Percentiles rank a stretch among this genome's conserved stretches.
phyloP scores from a whole-genome alignment of 169 alveolate genomes.

The Blepharisma undulans region DNA sequence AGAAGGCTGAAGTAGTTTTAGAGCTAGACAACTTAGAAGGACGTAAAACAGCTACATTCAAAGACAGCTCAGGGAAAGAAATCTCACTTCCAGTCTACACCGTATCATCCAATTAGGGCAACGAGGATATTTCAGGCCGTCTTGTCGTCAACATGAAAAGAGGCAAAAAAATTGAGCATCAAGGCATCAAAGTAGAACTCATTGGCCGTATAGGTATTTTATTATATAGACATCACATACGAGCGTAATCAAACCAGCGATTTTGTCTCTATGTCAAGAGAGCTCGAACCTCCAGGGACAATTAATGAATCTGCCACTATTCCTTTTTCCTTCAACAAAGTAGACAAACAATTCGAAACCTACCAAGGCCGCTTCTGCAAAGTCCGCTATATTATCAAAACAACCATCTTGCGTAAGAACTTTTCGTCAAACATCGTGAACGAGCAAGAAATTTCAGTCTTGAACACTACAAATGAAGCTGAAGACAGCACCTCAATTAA shows the following conservation, averaged over 20 bases:
- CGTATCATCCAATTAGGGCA: slow-evolving; percentile 50
- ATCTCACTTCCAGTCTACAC: slow-evolving; percentile 32
- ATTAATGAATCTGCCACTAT: slow-evolving; percentile 56
- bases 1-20: slow-evolving; percentile 17
- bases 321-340: slow-evolving; percentile 92
- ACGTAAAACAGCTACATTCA: slow-evolving; percentile 38
- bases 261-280: slow-evolving; percentile 94
- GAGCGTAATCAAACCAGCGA: slow-evolving; percentile 92
- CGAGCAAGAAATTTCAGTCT: slow-evolving; percentile 95
- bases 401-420: slow-evolving; percentile 29
- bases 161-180: slow-evolving; percentile 96
- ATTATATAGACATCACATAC: slow-evolving; percentile 82
- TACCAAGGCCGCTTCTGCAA: slow-evolving; percentile 95
- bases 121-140: slow-evolving; percentile 78
- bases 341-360: slow-evolving; percentile 97
- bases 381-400: slow-evolving; percentile 64
- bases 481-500: slow-evolving; percentile 90
- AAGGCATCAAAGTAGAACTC: slow-evolving; percentile 96
- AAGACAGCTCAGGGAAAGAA: slow-evolving; percentile 40
- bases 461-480: slow-evolving; percentile 87
- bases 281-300: slow-evolving; percentile 97
- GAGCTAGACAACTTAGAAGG: slow-evolving; percentile 49
- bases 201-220: slow-evolving; percentile 93
- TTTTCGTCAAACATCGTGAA: slow-evolving; percentile 85
- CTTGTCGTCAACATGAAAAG: slow-evolving; percentile 63